These are phyloP conservation scores for Rhizophlyctis rosea DNA, from an alignment of 192 early-diverging fungal species.

Conservation along the genomic window DNA sequence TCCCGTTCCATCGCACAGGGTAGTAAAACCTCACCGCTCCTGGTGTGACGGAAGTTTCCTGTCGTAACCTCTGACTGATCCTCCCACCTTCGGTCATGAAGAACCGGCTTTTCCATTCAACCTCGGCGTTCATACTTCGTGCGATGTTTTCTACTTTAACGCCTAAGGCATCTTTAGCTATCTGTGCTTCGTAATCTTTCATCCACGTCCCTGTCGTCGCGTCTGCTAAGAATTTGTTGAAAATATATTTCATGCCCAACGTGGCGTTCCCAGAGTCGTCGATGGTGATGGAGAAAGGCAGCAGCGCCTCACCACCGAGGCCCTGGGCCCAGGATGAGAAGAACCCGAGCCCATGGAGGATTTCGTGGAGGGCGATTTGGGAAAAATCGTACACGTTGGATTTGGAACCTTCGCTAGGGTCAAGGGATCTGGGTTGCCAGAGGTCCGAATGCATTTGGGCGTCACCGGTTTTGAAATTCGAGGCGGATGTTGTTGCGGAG, in stretches of 20 bases:
- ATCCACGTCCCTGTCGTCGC: conserved; percentile 31
- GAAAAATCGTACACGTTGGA: conserved; percentile 34
- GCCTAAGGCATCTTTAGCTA: conserved; percentile 2
- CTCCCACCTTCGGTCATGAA: conserved; percentile 9
- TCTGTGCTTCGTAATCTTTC: conserved; percentile 27
- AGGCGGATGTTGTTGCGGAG: conserved; percentile 5
- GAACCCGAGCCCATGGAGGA: conserved; percentile 48
- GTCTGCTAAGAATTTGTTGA: conserved; percentile 34
- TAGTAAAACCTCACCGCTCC: conserved; percentile 30
- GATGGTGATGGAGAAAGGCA: conserved; percentile 21
- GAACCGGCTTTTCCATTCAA: conserved; percentile 15
- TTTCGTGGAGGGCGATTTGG: conserved; percentile 39
- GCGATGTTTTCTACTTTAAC: conserved; percentile 6
- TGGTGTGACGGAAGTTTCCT: conserved; percentile 19
- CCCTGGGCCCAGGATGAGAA: conserved; percentile 35
- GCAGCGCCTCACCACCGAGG: conserved; percentile 5
- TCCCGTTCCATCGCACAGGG: conserved; percentile 12
- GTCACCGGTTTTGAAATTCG: conserved; percentile 11
- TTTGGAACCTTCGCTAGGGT: neutral
- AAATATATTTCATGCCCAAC: conserved; percentile 20
- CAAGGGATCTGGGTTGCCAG: neutral
- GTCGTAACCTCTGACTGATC: conserved; percentile 8
- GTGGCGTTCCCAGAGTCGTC: conserved; percentile 5
- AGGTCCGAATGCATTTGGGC: neutral
- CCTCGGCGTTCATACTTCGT: neutral